These are phyloP conservation scores for Phytophthora pisi DNA, from an alignment of 352 stramenopile species.

Conservation along the genomic window DNA sequence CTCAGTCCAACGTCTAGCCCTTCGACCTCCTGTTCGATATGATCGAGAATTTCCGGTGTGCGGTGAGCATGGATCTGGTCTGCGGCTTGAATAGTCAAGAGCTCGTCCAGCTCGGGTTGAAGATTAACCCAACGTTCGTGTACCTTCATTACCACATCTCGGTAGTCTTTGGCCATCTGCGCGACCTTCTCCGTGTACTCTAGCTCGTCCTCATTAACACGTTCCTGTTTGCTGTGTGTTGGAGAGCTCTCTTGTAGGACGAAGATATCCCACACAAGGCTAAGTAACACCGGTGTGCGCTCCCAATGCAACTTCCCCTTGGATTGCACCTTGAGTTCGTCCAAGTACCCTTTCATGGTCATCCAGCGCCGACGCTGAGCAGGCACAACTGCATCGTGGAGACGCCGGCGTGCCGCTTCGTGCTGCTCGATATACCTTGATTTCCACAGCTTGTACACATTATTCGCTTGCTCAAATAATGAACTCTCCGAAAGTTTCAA, in stretches of 20 bases:
- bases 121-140: slow-evolving; percentile 75
- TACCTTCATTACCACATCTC: slow-evolving; percentile 55
- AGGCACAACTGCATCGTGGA: slow-evolving; percentile 68
- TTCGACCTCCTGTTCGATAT: slow-evolving; percentile 57
- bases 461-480: slow-evolving; percentile 67
- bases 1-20: slow-evolving; percentile 65
- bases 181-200: slow-evolving; percentile 43
- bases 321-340: slow-evolving; percentile 54
- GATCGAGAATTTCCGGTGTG: slow-evolving; percentile 50
- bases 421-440: slow-evolving; percentile 64
- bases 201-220: slow-evolving; percentile 26
- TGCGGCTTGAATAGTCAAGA: slow-evolving; percentile 56
- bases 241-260: slow-evolving; percentile 34
- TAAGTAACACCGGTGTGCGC: slow-evolving; percentile 64
- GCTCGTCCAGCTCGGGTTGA: slow-evolving; percentile 66
- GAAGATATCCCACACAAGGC: slow-evolving; percentile 80
- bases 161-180: slow-evolving; percentile 50
- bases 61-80: slow-evolving; percentile 61
- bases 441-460: slow-evolving; percentile 69
- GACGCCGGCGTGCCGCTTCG: slow-evolving; percentile 53
- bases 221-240: slow-evolving; percentile 13
- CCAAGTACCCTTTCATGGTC: slow-evolving; percentile 60
- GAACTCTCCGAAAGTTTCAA: slow-evolving; percentile 66
- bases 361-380: slow-evolving; percentile 67
- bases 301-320: slow-evolving; percentile 68